phyloP scores from a whole-genome alignment of 345 rosid genomes.

The Citrus reticulata region DNA sequence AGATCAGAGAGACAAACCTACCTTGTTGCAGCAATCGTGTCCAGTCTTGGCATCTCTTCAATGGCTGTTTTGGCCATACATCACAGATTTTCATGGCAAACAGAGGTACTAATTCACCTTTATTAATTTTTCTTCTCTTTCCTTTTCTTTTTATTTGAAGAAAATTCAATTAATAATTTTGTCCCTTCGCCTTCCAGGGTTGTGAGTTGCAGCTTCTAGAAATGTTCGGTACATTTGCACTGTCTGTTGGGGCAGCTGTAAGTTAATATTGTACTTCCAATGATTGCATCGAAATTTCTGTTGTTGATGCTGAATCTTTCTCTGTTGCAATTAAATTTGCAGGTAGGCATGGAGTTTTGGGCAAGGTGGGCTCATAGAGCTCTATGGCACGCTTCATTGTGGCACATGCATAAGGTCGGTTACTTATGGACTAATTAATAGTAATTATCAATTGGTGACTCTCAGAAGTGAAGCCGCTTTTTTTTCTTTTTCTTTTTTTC shows the following conservation, averaged over 20 bases:
- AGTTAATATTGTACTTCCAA: constrained; percentile 13
- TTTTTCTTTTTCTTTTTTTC: too few relatives aligned
- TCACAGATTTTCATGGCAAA: constrained; percentile 62
- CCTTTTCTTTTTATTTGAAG: not conserved
- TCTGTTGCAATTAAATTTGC: not conserved
- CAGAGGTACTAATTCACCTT: constrained; percentile 34
- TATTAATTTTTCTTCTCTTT: not conserved
- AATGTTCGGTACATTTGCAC: constrained; percentile 53
- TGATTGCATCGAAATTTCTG: too few relatives aligned
- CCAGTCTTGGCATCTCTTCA: constrained; percentile 52
- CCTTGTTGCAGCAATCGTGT: constrained; percentile 58
- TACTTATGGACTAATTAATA: not conserved
- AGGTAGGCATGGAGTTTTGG: constrained; percentile 82
- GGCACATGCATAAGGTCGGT: constrained; percentile 72
- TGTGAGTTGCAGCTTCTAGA: constrained; percentile 43
- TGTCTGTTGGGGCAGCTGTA: constrained; percentile 63
- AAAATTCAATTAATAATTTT: not conserved
- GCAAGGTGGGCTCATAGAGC: constrained; percentile 76
- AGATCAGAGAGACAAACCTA: constrained; percentile 43
- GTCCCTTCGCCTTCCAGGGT: constrained; percentile 24
- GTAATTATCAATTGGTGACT: too few relatives aligned
- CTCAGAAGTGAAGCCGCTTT: not conserved
- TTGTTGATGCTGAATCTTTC: not conserved
- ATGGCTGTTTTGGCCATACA: constrained; percentile 54
- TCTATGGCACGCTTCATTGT: constrained; percentile 67